These are phyloP conservation scores for Zygosaccharomyces gambellarensis DNA, from an alignment of 805 yeast species.

Conservation along the genomic window DNA sequence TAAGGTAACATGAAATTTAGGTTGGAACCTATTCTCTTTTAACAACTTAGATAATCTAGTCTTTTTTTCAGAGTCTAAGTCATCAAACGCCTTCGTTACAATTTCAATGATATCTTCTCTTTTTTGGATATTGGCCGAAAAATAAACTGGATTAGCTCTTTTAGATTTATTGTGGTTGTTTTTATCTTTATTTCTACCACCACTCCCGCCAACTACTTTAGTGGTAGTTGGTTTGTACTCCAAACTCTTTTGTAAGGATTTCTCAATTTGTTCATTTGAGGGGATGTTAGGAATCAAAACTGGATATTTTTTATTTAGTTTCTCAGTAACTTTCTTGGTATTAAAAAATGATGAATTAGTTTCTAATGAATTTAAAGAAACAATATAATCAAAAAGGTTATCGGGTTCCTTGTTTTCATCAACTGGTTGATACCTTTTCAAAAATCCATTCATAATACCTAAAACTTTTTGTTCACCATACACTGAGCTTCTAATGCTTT, in stretches of 20 bases:
- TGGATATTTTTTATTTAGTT: slow-evolving; percentile 42
- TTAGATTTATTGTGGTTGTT: slow-evolving; percentile 11
- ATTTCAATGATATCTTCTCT: slow-evolving; percentile 7
- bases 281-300: slow-evolving; percentile 41
- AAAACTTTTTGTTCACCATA: slow-evolving; percentile 48
- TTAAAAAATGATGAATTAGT: slow-evolving; percentile 47
- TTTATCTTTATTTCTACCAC: slow-evolving; percentile 10
- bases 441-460: slow-evolving; percentile 69
- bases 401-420: slow-evolving; percentile 52
- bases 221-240: slow-evolving; percentile 49
- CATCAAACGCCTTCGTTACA: slow-evolving; percentile 12
- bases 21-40: slow-evolving; percentile 40
- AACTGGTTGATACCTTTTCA: slow-evolving; percentile 62
- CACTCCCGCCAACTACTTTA: slow-evolving; percentile 31
- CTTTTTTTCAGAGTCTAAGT: slow-evolving; percentile 1
- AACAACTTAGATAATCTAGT: slow-evolving; percentile 30
- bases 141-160: slow-evolving; percentile 39
- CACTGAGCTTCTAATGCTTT: slow-evolving; percentile 55
- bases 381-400: slow-evolving; percentile 55
- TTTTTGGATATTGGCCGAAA: slow-evolving; percentile 39
- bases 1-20: slow-evolving; percentile 63
- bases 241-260: slow-evolving; percentile 51
- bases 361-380: slow-evolving; percentile 47
- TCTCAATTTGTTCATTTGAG: slow-evolving; percentile 37
- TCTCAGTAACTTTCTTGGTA: slow-evolving; percentile 40